A percentile compares a stretch with the other conserved stretches of the same genome.
phyloP scores from a whole-genome alignment of 768 basidiomycete genomes.

The Crucibulum laeve region DNA sequence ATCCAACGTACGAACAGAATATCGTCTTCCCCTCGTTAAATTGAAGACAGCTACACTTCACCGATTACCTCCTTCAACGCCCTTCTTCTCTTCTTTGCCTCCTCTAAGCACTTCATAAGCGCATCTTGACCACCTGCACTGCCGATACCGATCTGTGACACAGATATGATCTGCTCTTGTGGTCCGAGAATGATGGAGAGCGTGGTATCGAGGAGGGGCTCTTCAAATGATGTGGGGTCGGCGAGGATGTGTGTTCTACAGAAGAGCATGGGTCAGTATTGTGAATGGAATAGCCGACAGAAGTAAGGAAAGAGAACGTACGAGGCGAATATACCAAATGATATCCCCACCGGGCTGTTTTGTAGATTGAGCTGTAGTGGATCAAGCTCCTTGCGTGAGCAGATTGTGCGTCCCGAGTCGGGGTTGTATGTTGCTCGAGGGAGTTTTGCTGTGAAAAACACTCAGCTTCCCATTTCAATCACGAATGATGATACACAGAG shows the following conservation, averaged over 20 bases:
- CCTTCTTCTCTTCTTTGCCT: slow-evolving; percentile 15
- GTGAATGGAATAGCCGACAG: neutral
- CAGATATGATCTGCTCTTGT: slow-evolving; percentile 39
- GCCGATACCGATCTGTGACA: slow-evolving; percentile 51
- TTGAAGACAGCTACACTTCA: too few relatives aligned
- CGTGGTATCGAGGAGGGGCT: slow-evolving; percentile 73
- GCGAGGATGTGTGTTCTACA: slow-evolving; percentile 60
- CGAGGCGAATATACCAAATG: slow-evolving; percentile 84
- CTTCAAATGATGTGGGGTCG: slow-evolving; percentile 90
- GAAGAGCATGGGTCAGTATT: slow-evolving; percentile 1
- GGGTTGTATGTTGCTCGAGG: slow-evolving; percentile 71
- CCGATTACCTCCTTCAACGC: slow-evolving; percentile 6
- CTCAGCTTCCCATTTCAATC: neutral
- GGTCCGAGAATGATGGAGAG: slow-evolving; percentile 61
- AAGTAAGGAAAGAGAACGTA: slow-evolving; percentile 30
- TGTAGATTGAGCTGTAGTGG: slow-evolving; percentile 49
- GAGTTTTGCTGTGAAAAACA: slow-evolving; percentile 51
- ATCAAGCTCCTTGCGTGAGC: slow-evolving; percentile 43
- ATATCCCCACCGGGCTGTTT: slow-evolving; percentile 44
- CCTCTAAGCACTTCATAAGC: slow-evolving; percentile 19
- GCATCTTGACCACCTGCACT: slow-evolving; percentile 15
- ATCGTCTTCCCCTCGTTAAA: too few relatives aligned
- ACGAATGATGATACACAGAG: neutral
- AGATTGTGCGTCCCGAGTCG: slow-evolving; percentile 58
- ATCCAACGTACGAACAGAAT: too few relatives aligned